These are phyloP conservation scores for Venturia pyrina DNA, from an alignment of 2,329 filamentous ascomycete genomes.

Conservation along the genomic window DNA sequence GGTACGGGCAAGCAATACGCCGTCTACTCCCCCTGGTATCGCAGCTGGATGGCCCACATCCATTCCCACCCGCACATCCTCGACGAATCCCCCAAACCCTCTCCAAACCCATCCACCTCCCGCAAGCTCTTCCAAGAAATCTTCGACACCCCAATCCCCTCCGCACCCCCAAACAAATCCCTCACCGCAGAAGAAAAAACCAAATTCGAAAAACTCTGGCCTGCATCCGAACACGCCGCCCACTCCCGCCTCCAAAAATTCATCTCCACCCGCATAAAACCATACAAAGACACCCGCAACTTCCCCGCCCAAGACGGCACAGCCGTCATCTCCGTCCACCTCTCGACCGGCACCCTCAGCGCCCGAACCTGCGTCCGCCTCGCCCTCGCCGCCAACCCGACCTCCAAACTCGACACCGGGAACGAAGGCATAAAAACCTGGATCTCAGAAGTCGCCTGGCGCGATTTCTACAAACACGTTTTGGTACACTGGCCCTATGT, in stretches of 20 bases:
- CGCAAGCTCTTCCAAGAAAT: conserved; percentile 23
- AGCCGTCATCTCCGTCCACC: conserved; percentile 58
- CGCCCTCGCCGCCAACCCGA: conserved; percentile 53
- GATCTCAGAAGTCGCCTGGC: conserved; percentile 78
- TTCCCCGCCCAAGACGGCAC: conserved; percentile 33
- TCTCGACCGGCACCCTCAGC: conserved; percentile 58
- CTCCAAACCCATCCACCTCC: conserved; percentile 25
- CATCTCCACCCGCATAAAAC: conserved; percentile 28
- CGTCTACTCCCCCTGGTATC: conserved; percentile 43
- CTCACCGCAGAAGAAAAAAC: conserved; percentile 31
- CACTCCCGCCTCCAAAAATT: conserved; percentile 32
- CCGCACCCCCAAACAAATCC: conserved; percentile 30
- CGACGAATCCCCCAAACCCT: conserved; percentile 31
- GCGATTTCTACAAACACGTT: conserved; percentile 83
- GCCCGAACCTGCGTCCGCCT: conserved; percentile 55
- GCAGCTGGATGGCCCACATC: conserved; percentile 34
- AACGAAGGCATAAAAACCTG: conserved; percentile 57
- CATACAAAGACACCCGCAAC: conserved; percentile 32
- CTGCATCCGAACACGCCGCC: conserved; percentile 33
- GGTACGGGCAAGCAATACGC: conserved; percentile 38
- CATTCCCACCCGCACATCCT: conserved; percentile 33
- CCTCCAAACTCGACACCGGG: conserved; percentile 55
- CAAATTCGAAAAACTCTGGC: conserved; percentile 34
- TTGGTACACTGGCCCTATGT: conserved; percentile 77
- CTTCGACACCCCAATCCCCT: conserved; percentile 25